Evolutionary conservation across 2,329 filamentous ascomycete species (phyloP).

Genomic region (Falciphora oryzae): DNA sequence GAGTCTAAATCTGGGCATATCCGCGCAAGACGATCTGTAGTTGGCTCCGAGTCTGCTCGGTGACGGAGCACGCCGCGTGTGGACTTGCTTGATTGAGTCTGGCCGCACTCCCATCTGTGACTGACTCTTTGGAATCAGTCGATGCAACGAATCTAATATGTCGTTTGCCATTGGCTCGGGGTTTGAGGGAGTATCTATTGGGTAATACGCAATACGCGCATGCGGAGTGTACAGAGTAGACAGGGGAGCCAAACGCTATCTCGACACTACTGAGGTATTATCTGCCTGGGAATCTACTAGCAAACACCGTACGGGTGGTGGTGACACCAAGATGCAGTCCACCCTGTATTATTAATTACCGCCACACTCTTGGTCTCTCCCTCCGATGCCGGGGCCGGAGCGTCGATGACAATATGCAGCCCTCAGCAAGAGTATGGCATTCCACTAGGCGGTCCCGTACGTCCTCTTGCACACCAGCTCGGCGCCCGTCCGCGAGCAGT

Average conservation of each 20-base stretch:
- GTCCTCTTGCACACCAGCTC: slow-evolving; percentile 6
- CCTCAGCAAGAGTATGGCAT: background rate
- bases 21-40: too few relatives aligned
- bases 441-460: background rate
- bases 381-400: background rate
- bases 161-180: background rate
- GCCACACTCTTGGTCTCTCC: background rate
- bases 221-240: background rate
- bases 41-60: too few relatives aligned
- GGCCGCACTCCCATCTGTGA: too few relatives aligned
- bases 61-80: too few relatives aligned
- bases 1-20: background rate
- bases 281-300: background rate
- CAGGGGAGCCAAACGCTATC: background rate
- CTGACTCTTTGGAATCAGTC: background rate
- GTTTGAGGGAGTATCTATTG: background rate
- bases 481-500: slow-evolving; percentile 1
- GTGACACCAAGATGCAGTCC: too few relatives aligned
- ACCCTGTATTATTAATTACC: background rate
- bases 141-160: background rate
- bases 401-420: background rate
- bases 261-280: background rate
- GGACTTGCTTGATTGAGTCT: too few relatives aligned
- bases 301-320: too few relatives aligned
- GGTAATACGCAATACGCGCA: background rate